Evolutionary conservation across 1,284 basidiomycete genomes (phyloP), one percentile per base, ranked within the genome.

Genomic region (Schizopora paradoxa): DNA sequence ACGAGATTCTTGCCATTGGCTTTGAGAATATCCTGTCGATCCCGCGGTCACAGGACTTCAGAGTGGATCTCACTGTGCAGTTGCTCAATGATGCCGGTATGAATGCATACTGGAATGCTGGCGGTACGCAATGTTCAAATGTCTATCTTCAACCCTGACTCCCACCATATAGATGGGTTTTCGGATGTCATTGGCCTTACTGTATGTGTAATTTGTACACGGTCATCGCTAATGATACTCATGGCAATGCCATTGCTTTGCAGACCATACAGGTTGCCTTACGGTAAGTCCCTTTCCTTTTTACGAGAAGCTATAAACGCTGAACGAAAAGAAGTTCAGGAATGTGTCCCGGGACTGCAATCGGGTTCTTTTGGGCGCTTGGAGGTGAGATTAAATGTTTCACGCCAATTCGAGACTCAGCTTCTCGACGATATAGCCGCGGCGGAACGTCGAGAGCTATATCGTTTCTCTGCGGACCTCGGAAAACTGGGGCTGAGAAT

Each of bases 291-390:
- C 41, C 25, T 18, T 21, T 14, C 36, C 43, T 27, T 35, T 41
- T 35, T 8, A 14, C 18, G 25, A 41, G 34, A 11, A 21, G 22
- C 22, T 6, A 25, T 13, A 38, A 25, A 51, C 8, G 47, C 28
- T 8, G 3, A 8, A 42, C 47, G 48, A 6, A 45, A 26, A 18
- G 29, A 46, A 83, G 79, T 23, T 75, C 70, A 47, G 82, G 82
- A 2, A 79, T 86, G 67, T 72, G 77, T 28, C 72, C 80, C 16
- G 80, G 80, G 7, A 78, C 79, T 8, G 75, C 79, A 1, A 60
- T 81, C 8, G 82, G 82, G 4, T 81, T 86, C 58, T 80, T 84
- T 56, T 85, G 79, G 79, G 74, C 75, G n/a, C 59, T 83, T 5
- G 76, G 73, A 61, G 77, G 79, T 79, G 53, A 22, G 61, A n/a